Evolutionary conservation across 2,329 filamentous ascomycete genomes (phyloP), one percentile per base, ranked within the genome.

Genomic region (Nothopassalora personata): DNA sequence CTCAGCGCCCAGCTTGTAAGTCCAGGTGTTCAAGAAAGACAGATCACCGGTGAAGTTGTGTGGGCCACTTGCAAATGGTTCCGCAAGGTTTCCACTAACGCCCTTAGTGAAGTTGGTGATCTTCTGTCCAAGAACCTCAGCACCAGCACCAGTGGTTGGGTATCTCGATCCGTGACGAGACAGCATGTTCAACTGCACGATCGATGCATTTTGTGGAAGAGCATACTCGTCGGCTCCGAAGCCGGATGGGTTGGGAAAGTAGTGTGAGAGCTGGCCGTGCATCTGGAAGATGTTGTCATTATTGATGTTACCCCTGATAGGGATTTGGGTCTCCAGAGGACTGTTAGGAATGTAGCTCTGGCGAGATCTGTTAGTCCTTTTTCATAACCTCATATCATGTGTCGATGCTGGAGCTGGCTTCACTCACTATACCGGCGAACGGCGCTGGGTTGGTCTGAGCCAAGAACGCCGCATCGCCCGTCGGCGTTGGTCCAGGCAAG

Each of bases 201-300:
- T 88, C 59, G 87, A 84, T 0, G 87, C 82, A 11, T 84, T 87
- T 6, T 77, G 71, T 0, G 87, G 88, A 15, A 90, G 72, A 3
- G 87, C 79, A 66, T 87, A 88, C 72, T 92, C 89, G 15, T 87
- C 77, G 0, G 89, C 86, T 2, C 89, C 89, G 63, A 91, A 91
- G 1, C 89, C 89, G 34, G 71, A 67, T 0, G 86, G 83, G 57
- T 86, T 85, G 0, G 87, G 85, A 61, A 83, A 83, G 72, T 91
- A 91, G 57, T 88, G 87, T 43, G 84, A 85, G 31, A 91, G 73
- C 61, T 86, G 82, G 5, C 86, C 89, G 79, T 89, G 86, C 68
- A 86, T 77, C 61, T 85, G 80, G 73, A 90, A 91, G 66, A 91
- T 88, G 73, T 83, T 88, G 64, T 80, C 76, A 67, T 86, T 82